phyloP scores from a whole-genome alignment of 495 filamentous ascomycete species.

The Viridothelium virens region DNA sequence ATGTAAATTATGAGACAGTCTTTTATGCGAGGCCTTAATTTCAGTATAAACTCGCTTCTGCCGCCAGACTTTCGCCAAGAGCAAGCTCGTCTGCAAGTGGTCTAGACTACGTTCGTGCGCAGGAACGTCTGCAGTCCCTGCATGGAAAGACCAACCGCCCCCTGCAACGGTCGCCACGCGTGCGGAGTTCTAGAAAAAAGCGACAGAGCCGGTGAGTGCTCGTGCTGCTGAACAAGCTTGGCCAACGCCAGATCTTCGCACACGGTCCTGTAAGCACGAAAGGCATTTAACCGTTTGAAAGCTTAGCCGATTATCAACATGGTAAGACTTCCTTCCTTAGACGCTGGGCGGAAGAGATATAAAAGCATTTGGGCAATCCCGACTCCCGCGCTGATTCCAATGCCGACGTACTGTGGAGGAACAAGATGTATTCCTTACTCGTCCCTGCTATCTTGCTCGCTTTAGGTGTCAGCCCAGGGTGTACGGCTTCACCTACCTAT shows the following conservation, averaged over 20 bases:
- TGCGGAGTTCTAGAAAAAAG: constrained; percentile 4
- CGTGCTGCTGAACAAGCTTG: not conserved
- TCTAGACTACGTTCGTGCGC: not conserved
- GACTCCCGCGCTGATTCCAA: not conserved
- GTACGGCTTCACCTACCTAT: not conserved
- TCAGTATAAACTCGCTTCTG: not conserved
- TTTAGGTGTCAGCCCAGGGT: not conserved
- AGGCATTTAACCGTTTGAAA: constrained; percentile 2
- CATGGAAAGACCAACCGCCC: not conserved
- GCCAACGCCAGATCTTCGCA: not conserved
- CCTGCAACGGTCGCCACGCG: not conserved
- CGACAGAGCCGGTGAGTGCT: not conserved
- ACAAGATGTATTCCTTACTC: not conserved
- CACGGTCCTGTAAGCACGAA: not conserved
- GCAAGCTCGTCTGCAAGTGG: not conserved
- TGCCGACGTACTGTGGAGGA: not conserved
- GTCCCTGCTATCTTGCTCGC: not conserved
- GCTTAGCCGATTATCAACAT: not conserved
- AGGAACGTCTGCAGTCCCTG: not conserved
- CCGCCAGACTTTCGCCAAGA: not conserved
- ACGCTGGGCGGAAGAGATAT: not conserved
- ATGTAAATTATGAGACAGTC: not conserved
- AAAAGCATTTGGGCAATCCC: not conserved
- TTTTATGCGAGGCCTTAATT: not conserved
- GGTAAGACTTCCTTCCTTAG: not conserved